Evolutionary conservation across 495 filamentous ascomycete genomes (phyloP).

Genomic region (Apodospora peruviana): DNA sequence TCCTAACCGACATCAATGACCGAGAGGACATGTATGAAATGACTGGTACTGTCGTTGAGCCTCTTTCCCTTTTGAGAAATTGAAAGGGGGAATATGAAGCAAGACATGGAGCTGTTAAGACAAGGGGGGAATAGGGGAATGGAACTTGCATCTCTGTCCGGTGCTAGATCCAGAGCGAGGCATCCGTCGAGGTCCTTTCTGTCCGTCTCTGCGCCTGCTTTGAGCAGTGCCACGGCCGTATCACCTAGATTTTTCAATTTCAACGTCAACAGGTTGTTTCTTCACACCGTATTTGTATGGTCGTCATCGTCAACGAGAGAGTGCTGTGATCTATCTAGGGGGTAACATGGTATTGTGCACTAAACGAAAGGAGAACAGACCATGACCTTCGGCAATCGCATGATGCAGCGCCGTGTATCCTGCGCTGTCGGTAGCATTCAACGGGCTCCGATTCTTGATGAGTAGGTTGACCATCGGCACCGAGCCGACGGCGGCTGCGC

Average conservation of each 20-base stretch:
- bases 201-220: conserved; percentile 76
- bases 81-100: neutral
- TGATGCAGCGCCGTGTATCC: conserved; percentile 90
- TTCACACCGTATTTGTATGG: too few relatives aligned
- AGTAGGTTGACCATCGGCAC: conserved; percentile 79
- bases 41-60: too few relatives aligned
- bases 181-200: conserved; percentile 69
- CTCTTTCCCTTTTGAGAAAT: neutral
- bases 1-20: too few relatives aligned
- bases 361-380: too few relatives aligned
- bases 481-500: conserved; percentile 84
- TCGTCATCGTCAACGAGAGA: too few relatives aligned
- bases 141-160: conserved; percentile 54
- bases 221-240: conserved; percentile 74
- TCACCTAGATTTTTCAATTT: conserved; percentile 48
- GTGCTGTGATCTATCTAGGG: too few relatives aligned
- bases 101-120: neutral
- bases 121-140: too few relatives aligned
- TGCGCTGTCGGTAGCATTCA: conserved; percentile 80
- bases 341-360: too few relatives aligned
- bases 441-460: conserved; percentile 70
- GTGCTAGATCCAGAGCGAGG: conserved; percentile 75
- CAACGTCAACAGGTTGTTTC: too few relatives aligned
- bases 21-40: too few relatives aligned
- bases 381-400: conserved; percentile 88